A percentile compares a stretch with the other conserved stretches of the same genome.
Conservation (phyloP, 495 filamentous ascomycete species). For the Astrothelium macrocarpum region DNA sequence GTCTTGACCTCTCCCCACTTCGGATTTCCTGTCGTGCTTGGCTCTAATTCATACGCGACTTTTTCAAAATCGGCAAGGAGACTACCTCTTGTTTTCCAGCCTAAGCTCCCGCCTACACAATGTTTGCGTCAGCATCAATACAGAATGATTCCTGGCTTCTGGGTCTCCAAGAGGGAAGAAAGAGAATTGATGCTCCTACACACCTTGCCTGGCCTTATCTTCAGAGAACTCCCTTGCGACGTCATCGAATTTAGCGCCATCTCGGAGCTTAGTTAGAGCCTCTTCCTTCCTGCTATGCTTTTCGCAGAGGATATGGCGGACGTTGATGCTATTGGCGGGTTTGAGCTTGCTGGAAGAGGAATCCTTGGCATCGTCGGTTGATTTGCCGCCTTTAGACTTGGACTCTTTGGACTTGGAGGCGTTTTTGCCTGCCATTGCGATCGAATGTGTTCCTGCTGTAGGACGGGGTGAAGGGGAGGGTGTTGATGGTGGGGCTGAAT, state of each 20-base stretch:
- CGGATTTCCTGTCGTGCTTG: slow-evolving; percentile 65
- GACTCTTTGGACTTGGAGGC: slow-evolving; percentile 26
- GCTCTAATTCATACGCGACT: slow-evolving; percentile 67
- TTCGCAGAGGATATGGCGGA: slow-evolving; percentile 84
- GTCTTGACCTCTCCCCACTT: slow-evolving; percentile 77
- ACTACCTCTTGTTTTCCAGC: slow-evolving; percentile 71
- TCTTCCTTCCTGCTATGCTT: slow-evolving; percentile 86
- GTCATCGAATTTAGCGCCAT: slow-evolving; percentile 77
- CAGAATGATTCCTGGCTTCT: too few species aligned
- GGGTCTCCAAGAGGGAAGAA: neutral
- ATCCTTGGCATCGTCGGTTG: slow-evolving; percentile 18
- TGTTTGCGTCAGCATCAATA: slow-evolving; percentile 7
- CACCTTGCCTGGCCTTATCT: slow-evolving; percentile 79
- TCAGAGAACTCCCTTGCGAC: slow-evolving; percentile 79
- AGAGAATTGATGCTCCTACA: slow-evolving; percentile 9
- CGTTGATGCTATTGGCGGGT: slow-evolving; percentile 69
- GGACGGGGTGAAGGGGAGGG: neutral
- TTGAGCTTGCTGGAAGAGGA: slow-evolving; percentile 48
- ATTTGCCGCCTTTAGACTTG: slow-evolving; percentile 14
- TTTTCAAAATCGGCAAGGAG: slow-evolving; percentile 70
- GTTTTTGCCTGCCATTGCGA: slow-evolving; percentile 23
- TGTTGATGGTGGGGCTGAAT: neutral
- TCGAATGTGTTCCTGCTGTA: neutral
- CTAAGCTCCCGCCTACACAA: slow-evolving; percentile 61
- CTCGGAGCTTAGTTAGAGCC: slow-evolving; percentile 64